A percentile compares a stretch with the other conserved stretches of the same genome.
phyloP scores from a whole-genome alignment of 164 flowering plant species.

The Cinnamomum chago region DNA sequence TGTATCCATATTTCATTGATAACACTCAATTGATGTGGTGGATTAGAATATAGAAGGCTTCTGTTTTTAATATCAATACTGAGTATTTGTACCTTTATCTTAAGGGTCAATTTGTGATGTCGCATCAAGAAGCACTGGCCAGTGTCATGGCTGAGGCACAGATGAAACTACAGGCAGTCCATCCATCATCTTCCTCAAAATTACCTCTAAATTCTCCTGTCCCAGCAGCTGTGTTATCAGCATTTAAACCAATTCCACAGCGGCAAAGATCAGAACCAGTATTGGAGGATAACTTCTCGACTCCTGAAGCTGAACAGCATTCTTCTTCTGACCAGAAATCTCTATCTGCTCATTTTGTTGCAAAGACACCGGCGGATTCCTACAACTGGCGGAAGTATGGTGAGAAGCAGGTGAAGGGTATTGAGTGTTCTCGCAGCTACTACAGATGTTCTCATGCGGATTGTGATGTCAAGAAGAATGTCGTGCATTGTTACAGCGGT shows the following conservation, averaged over 20 bases:
- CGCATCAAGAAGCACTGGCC: constrained; percentile 29
- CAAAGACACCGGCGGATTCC: constrained; percentile 55
- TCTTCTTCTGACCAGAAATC: constrained; percentile 18
- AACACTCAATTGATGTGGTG: too few species aligned
- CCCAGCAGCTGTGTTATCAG: constrained; percentile 32
- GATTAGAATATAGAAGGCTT: too few species aligned
- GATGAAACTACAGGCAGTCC: constrained; percentile 21
- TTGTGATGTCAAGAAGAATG: constrained; percentile 68
- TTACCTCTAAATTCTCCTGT: constrained; percentile 36
- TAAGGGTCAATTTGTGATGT: constrained; percentile 31
- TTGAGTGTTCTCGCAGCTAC: constrained; percentile 75
- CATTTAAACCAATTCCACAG: constrained; percentile 9
- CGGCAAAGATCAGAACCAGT: constrained; percentile 20
- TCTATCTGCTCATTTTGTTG: constrained; percentile 20
- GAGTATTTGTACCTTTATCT: not conserved
- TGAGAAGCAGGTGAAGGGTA: constrained; percentile 80
- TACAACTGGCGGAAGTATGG: constrained; percentile 95
- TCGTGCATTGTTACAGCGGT: constrained; percentile 53
- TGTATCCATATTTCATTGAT: too few species aligned
- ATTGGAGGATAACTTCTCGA: constrained; percentile 10
- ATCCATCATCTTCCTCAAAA: constrained; percentile 27
- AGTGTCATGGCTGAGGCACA: constrained; percentile 25
- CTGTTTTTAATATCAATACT: too few species aligned
- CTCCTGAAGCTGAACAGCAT: constrained; percentile 17
- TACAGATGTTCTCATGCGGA: constrained; percentile 62